Percentiles rank a stretch among this genome's conserved stretches.
Evolutionary conservation across 116 monocot species (phyloP).

Genomic region (Cymodocea nodosa): DNA sequence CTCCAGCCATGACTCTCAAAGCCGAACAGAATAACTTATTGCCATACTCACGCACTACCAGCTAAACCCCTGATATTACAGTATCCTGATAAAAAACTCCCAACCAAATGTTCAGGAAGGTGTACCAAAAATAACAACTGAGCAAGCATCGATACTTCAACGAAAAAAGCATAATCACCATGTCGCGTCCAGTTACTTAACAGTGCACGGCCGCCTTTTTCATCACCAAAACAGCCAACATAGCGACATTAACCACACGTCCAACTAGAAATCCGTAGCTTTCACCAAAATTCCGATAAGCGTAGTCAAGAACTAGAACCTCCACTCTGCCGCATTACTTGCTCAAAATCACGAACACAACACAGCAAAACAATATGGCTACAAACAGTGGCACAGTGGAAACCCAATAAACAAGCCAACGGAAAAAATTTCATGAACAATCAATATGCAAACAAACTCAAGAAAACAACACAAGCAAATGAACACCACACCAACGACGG

Average conservation of each 20-base stretch:
- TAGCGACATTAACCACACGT: not conserved
- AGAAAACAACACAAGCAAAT: no score
- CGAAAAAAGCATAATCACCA: not conserved
- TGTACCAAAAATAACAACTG: not conserved
- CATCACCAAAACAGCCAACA: not conserved
- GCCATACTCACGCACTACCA: conserved; percentile 1
- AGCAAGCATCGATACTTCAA: not conserved
- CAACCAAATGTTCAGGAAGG: not conserved
- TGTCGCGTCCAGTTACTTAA: not conserved
- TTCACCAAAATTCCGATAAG: not conserved
- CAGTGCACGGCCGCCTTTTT: not conserved
- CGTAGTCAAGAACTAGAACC: not conserved
- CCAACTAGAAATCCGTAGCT: no score
- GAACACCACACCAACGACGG: no score
- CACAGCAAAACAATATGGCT: no score
- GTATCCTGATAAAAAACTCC: not conserved
- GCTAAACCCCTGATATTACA: not conserved
- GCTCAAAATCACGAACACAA: no score
- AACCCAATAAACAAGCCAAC: no score
- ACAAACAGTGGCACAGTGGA: no score
- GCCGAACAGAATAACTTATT: not conserved
- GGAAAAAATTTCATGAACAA: no score
- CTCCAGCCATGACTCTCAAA: conserved; percentile 43
- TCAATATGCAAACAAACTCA: no score
- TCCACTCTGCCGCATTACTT: not conserved